Conservation (phyloP, 805 yeast species). For the Myxozyma geophila region DNA sequence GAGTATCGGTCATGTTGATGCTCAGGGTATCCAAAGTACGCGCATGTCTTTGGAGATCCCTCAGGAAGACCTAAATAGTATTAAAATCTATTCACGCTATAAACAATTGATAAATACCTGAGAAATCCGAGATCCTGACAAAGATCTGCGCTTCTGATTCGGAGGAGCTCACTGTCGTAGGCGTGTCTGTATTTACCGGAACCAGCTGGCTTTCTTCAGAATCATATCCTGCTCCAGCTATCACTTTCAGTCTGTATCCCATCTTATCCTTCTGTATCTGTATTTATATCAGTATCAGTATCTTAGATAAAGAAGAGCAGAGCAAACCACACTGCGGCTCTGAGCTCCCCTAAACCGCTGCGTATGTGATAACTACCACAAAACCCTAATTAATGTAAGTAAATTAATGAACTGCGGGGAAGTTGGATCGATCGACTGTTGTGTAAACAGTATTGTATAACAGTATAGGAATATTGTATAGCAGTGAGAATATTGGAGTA, state of each 20-base stretch:
- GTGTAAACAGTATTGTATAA: not conserved
- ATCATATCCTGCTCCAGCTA: constrained; percentile 23
- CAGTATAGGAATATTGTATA: too few relatives aligned
- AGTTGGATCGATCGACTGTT: not conserved
- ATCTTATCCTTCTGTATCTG: not conserved
- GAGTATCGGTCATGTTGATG: constrained; percentile 45
- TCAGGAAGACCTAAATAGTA: constrained; percentile 21
- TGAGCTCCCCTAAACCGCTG: constrained; percentile 2
- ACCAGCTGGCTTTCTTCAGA: constrained; percentile 2
- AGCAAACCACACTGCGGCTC: not conserved
- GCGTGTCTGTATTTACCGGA: constrained; percentile 28
- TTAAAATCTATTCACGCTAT: not conserved
- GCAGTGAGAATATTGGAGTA: too few relatives aligned
- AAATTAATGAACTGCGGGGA: not conserved
- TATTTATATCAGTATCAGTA: not conserved
- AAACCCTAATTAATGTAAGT: not conserved
- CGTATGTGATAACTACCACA: not conserved
- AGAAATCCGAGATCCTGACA: constrained; percentile 27
- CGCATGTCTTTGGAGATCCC: constrained; percentile 28
- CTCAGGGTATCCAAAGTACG: constrained; percentile 40
- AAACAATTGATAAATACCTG: constrained; percentile 6
- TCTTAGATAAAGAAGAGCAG: not conserved
- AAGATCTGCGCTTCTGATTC: constrained; percentile 8
- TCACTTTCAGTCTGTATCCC: constrained; percentile 19
- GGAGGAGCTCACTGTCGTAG: constrained; percentile 9